Evolutionary conservation across 108 stramenopile genomes (phyloP).

Genomic region (Nannochloropsis gaditana): DNA sequence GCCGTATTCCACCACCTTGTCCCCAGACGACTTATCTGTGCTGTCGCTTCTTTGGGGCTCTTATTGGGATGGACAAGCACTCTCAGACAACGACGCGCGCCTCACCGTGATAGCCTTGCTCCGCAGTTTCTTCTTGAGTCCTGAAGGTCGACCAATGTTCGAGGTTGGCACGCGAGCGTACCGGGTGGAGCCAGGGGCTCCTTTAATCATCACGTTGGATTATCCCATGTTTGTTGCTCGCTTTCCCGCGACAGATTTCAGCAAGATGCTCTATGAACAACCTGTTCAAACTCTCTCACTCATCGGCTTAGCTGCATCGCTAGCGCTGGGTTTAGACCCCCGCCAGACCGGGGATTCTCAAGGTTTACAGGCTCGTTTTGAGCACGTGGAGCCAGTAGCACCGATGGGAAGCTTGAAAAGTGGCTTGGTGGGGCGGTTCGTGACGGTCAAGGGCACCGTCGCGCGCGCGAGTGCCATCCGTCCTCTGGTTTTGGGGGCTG

Average conservation of each 20-base stretch:
- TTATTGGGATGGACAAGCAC: background rate
- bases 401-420: background rate
- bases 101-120: slow-evolving; percentile 1
- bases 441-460: slow-evolving; percentile 79
- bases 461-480: slow-evolving; percentile 82
- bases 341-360: background rate
- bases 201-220: background rate
- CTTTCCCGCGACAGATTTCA: background rate
- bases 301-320: background rate
- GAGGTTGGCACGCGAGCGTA: background rate
- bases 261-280: background rate
- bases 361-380: background rate
- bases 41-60: background rate
- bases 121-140: background rate
- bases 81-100: background rate
- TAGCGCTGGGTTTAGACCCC: background rate
- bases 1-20: background rate
- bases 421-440: slow-evolving; percentile 49
- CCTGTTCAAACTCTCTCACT: background rate
- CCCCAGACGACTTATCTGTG: background rate
- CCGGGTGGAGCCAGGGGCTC: background rate
- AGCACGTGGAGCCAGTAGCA: background rate
- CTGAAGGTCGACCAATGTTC: background rate
- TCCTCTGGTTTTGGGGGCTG: slow-evolving; percentile 68
- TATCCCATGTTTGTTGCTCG: background rate